Conservation (phyloP, 202 grass and related monocot species). For the Schoenoplectus triqueter region DNA sequence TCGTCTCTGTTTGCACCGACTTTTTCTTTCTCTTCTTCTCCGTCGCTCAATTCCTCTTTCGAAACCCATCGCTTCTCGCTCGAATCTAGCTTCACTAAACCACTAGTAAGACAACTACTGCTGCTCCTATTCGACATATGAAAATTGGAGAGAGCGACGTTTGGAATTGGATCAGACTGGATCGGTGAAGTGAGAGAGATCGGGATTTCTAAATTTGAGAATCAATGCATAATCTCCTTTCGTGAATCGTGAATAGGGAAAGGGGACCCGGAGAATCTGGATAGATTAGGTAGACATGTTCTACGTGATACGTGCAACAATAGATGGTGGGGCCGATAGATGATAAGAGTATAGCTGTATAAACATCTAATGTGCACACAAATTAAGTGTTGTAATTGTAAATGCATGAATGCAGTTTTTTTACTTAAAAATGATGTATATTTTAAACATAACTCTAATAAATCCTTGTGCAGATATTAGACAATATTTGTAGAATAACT, state of each 20-base stretch:
- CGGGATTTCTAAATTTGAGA: background rate
- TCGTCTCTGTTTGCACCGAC: background rate
- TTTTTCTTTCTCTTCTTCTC: slow-evolving; percentile 14
- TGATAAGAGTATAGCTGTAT: no score
- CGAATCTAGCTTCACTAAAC: slow-evolving; percentile 57
- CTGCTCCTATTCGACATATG: slow-evolving; percentile 34
- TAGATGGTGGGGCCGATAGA: background rate
- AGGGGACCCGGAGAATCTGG: background rate
- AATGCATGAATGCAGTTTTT: no score
- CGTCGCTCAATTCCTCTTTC: slow-evolving; percentile 55
- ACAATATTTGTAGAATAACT: no score
- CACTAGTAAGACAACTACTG: background rate
- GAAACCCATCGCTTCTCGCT: slow-evolving; percentile 73
- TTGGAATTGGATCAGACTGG: slow-evolving; percentile 37
- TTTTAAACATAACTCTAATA: no score
- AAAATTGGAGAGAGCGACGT: background rate
- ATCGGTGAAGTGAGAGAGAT: slow-evolving; percentile 32
- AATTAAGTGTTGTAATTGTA: no score
- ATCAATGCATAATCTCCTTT: slow-evolving; percentile 2
- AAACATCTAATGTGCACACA: no score
- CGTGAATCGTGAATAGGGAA: slow-evolving; percentile 2
- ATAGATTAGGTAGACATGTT: background rate
- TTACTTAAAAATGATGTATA: no score
- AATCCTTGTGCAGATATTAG: no score
- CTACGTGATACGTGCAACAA: slow-evolving; percentile 20